Evolutionary conservation across 192 early-diverging fungal genomes (phyloP), one percentile per base, ranked within the genome.

Genomic region (Backusella westeae): DNA sequence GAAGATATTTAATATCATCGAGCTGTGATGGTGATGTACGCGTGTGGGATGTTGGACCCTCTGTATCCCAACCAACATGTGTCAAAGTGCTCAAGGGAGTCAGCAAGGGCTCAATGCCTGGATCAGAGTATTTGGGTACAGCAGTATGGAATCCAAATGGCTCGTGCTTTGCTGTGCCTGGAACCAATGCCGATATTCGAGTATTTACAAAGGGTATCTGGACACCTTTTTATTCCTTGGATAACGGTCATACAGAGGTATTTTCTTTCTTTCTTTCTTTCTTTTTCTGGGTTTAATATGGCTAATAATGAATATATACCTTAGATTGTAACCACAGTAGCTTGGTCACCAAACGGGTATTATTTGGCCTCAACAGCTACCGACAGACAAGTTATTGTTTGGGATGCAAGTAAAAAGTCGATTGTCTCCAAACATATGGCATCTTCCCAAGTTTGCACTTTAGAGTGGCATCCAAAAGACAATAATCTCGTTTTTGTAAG

Each of bases 71-170:
- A 39, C 86, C 89, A 8, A 78, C 74, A 39, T 85, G 82, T 46
- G 72, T 86, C 9, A 80, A 87, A 39, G 72, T 82, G 17, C 75
- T 90, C 21, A 42, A 77, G 39, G 52, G 77, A 66, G 67, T 71
- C 65, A 67, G 81, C 69, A 34, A 85, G 75, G 38, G 77, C 42
- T 72, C 87, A 68, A 73, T 83, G 19, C 78, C 84, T 67, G 87
- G 88, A 83, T 72, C 79, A 77, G n/a, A 76, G 69, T 70, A 73
- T 34, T 66, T 75, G 75, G 67, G 59, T 72, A 85, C 84, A 69
- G 72, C 82, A n/a, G 73, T 86, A 17, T 94, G 93, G 93, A 88
- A 89, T 80, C 88, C 90, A 4, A 81, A 85, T 63, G 91, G 91
- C 1, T 79, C 83, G 6, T 77, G 72, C 23, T 80, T 94, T 49